A percentile compares a stretch with the other conserved stretches of the same genome.
Conservation (phyloP, 1,139 yeast genomes). For the Chernovozyma aurita region DNA sequence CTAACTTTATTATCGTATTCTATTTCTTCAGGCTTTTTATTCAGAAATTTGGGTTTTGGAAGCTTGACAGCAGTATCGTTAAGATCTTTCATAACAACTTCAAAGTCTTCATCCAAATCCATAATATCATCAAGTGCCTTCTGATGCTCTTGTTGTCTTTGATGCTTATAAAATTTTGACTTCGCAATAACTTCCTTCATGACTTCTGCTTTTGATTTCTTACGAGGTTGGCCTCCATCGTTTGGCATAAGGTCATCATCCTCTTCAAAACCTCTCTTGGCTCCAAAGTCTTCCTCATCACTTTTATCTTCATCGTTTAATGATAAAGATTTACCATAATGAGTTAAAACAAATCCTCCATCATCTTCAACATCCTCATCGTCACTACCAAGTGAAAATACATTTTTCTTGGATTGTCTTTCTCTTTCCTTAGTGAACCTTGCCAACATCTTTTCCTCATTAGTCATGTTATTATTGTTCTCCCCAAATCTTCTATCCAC, state of each 20-base stretch:
- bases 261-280: slow-evolving; percentile 20
- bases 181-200: slow-evolving; percentile 97
- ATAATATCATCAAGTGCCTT: slow-evolving; percentile 66
- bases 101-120: slow-evolving; percentile 75
- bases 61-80: slow-evolving; percentile 13
- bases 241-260: slow-evolving; percentile 28
- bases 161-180: slow-evolving; percentile 83
- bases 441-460: slow-evolving; percentile 92
- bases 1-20: slow-evolving; percentile 75
- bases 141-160: slow-evolving; percentile 76
- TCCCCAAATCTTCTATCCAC: slow-evolving; percentile 93
- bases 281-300: slow-evolving; percentile 15
- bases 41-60: slow-evolving; percentile 16
- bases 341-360: slow-evolving; percentile 59
- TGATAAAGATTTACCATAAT: slow-evolving; percentile 67
- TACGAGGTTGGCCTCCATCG: slow-evolving; percentile 38
- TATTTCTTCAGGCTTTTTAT: slow-evolving; percentile 41
- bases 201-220: slow-evolving; percentile 88
- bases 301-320: slow-evolving; percentile 45
- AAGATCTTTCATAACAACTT: slow-evolving; percentile 66
- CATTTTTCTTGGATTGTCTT: slow-evolving; percentile 46
- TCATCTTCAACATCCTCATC: slow-evolving; percentile 55
- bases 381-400: slow-evolving; percentile 65
- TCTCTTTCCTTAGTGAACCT: slow-evolving; percentile 89
- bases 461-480: slow-evolving; percentile 60